A percentile compares a stretch with the other conserved stretches of the same genome.
Evolutionary conservation across 1,284 basidiomycete genomes (phyloP).

Genomic region (Boletellus deceptivus): DNA sequence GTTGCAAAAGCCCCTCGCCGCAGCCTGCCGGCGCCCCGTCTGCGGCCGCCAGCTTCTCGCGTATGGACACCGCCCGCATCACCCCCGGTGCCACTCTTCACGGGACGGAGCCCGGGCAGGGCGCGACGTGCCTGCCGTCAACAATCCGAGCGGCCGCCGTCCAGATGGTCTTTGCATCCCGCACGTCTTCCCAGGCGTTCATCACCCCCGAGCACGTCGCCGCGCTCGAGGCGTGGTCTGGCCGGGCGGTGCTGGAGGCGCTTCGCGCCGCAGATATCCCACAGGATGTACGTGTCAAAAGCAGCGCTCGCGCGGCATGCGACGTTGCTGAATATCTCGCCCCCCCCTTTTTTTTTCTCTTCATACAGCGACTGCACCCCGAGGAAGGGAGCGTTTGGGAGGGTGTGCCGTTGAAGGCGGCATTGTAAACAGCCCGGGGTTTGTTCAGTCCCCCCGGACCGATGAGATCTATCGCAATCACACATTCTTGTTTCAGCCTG

Average conservation of each 20-base stretch:
- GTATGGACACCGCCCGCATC: conserved; percentile 26
- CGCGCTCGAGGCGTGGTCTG: conserved; percentile 66
- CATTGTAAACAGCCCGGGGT: conserved; percentile 7
- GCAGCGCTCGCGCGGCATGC: background rate
- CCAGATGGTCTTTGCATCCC: conserved; percentile 84
- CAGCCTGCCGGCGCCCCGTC: conserved; percentile 41
- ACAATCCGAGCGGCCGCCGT: conserved; percentile 70
- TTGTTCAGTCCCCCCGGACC: background rate
- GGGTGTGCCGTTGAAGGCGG: conserved; percentile 5
- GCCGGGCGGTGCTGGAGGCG: conserved; percentile 50
- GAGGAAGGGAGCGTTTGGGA: conserved; percentile 42
- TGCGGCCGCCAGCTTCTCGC: conserved; percentile 24
- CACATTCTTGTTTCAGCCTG: background rate
- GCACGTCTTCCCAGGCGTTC: conserved; percentile 65
- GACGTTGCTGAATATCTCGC: no score
- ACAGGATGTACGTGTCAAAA: conserved; percentile 41
- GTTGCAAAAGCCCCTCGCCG: conserved; percentile 31
- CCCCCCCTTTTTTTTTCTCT: no score
- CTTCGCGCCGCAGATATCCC: conserved; percentile 38
- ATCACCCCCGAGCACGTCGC: conserved; percentile 70
- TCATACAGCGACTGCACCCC: conserved; percentile 36
- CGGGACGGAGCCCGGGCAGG: conserved; percentile 29
- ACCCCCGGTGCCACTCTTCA: conserved; percentile 17
- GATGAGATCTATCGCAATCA: conserved; percentile 1
- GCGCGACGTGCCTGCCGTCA: conserved; percentile 31